These are phyloP conservation scores for Linnemannia schmuckeri DNA, from an alignment of 192 early-diverging fungal species.

Conservation along the genomic window DNA sequence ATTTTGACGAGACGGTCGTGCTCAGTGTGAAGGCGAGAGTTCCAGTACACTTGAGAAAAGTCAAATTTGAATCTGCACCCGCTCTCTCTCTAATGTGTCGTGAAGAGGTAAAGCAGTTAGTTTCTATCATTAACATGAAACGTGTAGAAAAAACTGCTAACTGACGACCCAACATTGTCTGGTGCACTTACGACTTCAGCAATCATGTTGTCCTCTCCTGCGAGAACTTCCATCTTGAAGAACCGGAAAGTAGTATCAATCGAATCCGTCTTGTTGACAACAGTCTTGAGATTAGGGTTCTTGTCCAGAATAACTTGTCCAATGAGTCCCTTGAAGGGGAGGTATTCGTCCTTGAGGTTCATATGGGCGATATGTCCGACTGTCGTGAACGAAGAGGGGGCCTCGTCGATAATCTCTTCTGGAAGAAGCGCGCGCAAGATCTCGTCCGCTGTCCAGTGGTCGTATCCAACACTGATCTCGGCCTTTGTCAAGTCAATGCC, in stretches of 20 bases:
- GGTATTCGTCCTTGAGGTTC: slow-evolving; percentile 92
- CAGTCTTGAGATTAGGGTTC: slow-evolving; percentile 86
- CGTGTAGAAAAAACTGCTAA: background rate
- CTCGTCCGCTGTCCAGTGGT: slow-evolving; percentile 94
- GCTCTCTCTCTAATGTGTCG: slow-evolving; percentile 79
- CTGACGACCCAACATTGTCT: background rate
- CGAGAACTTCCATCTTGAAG: slow-evolving; percentile 97
- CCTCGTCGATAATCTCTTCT: slow-evolving; percentile 74
- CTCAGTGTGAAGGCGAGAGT: slow-evolving; percentile 95
- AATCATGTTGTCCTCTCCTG: slow-evolving; percentile 88
- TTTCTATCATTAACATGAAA: background rate
- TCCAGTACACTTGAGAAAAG: slow-evolving; percentile 99
- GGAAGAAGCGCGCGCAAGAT: slow-evolving; percentile 92
- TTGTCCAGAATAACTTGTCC: slow-evolving; percentile 98
- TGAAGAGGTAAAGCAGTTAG: background rate
- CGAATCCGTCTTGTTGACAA: slow-evolving; percentile 96
- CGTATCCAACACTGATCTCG: slow-evolving; percentile 79
- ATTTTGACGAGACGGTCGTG: slow-evolving; percentile 90
- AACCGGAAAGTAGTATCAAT: slow-evolving; percentile 97
- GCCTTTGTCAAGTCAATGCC: slow-evolving; percentile 67
- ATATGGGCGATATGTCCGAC: slow-evolving; percentile 98
- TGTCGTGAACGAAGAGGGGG: slow-evolving; percentile 87
- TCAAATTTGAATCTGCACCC: slow-evolving; percentile 93
- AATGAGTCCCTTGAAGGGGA: slow-evolving; percentile 92
- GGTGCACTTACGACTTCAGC: slow-evolving; percentile 78